phyloP scores from a whole-genome alignment of 2,329 filamentous ascomycete genomes.

The Tolypocladium paradoxum region DNA sequence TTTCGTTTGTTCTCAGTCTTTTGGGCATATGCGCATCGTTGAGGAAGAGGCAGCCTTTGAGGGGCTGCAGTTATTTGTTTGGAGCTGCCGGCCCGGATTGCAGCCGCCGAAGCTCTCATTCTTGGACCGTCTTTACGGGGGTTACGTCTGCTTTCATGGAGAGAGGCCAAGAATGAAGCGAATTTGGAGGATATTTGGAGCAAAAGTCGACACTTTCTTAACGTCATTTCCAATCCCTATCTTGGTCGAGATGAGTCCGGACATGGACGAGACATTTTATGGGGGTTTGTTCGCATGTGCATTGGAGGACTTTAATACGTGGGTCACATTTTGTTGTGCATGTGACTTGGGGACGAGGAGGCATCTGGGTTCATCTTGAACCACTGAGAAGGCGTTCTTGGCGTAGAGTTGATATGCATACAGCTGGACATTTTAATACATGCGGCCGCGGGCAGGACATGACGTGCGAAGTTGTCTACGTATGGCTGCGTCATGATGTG shows the following conservation, averaged over 20 bases:
- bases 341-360: background rate
- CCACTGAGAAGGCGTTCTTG: background rate
- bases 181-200: background rate
- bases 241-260: background rate
- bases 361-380: background rate
- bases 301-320: background rate
- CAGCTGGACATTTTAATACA: conserved; percentile 2
- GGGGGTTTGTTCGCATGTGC: background rate
- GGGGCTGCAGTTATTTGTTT: background rate
- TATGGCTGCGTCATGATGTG: background rate
- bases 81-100: background rate
- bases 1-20: background rate
- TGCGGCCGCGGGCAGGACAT: background rate
- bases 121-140: background rate
- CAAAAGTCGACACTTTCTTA: background rate
- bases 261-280: background rate
- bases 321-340: background rate
- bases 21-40: background rate
- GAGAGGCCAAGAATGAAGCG: background rate
- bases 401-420: background rate
- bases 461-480: background rate
- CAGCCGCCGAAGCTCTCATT: background rate
- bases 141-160: background rate
- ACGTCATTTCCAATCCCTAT: background rate
- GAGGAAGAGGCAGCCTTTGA: too few species aligned